Base-by-base conservation (phyloP, 306 rosid species). In the Pachyrhizus erosus region DNA sequence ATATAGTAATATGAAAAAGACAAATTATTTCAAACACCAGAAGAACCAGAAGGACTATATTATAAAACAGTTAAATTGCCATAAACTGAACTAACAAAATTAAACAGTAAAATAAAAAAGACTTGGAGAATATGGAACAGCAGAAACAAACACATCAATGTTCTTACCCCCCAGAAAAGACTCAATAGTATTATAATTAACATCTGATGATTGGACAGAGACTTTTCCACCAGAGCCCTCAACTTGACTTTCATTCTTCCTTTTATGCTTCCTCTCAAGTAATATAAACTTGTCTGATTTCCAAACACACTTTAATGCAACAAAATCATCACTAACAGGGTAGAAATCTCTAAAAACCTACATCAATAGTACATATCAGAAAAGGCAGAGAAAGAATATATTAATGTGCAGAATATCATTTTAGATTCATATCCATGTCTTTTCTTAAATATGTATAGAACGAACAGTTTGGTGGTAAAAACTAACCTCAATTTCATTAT, bases 311-410 rank as follows among this genome's bases (percentile, higher is more conserved):
- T 90, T 94, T 75, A 94, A 80, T 78, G 73, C 65, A 49, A 88
- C 80, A 84, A 79, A 86, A 78, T 91, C 96, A 58, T 82, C 89
- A 75, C 89, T 88, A 27, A 76, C 83, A 21, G 99, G 98, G 83
- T 83, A 93, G 81, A 80, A 83, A 83, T 93, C 98, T 84, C 98
- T 86, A 73, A 87, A 91, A 73, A 89, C 90, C 98, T 93, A 88
- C 62, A 58, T 67, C 75, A 34, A 17, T 51, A 27, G 75, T n/a
- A 77, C 14, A 76, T 62, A 31, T 54, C 20, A 51, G 21, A 74
- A 52, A 31, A 58, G 40, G 39, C 31, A 49, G 52, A 67, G 51
- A 34, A 14, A 62, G 3, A 43, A 49, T 14, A 81, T 12, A 66
- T 39, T 73, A 75, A 20, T 18, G 17, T 11, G 65, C 23, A 80